Evolutionary conservation across 768 basidiomycete genomes (phyloP).

Genomic region (Psilocybe tampanensis): DNA sequence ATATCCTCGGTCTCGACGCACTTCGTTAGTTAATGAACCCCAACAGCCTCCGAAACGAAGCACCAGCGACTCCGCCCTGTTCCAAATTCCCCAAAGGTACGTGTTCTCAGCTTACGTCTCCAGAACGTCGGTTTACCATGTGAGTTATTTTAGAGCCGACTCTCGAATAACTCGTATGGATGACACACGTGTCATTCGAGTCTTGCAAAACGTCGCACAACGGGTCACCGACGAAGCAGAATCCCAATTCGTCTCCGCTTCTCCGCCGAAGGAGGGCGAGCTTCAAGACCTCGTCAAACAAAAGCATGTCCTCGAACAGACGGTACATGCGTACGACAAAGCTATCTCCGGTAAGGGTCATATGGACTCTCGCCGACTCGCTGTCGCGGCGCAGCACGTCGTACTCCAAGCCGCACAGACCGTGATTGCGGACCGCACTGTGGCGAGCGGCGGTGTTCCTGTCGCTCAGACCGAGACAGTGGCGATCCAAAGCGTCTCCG

Average conservation of each 20-base stretch:
- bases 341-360: slow-evolving; percentile 61
- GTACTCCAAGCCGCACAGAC: slow-evolving; percentile 83
- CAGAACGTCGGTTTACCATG: neutral
- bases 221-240: slow-evolving; percentile 77
- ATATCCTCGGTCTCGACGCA: slow-evolving; percentile 42
- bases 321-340: slow-evolving; percentile 76
- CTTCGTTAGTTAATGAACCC: slow-evolving; percentile 43
- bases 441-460: slow-evolving; percentile 39
- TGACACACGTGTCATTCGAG: slow-evolving; percentile 76
- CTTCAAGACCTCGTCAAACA: slow-evolving; percentile 77
- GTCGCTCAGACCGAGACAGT: slow-evolving; percentile 39
- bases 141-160: slow-evolving; percentile 9
- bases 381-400: slow-evolving; percentile 79
- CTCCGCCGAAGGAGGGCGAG: slow-evolving; percentile 45
- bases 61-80: slow-evolving; percentile 51
- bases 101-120: slow-evolving; percentile 9
- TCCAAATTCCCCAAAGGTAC: slow-evolving; percentile 42
- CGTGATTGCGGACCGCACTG: slow-evolving; percentile 50
- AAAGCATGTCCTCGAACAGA: slow-evolving; percentile 71
- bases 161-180: slow-evolving; percentile 31
- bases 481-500: slow-evolving; percentile 51
- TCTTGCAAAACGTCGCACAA: slow-evolving; percentile 75
- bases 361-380: slow-evolving; percentile 58
- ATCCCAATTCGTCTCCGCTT: slow-evolving; percentile 60
- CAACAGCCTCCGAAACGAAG: slow-evolving; percentile 37